Conservation (phyloP, 2,329 filamentous ascomycete genomes). For the Neonectria coccinea region DNA sequence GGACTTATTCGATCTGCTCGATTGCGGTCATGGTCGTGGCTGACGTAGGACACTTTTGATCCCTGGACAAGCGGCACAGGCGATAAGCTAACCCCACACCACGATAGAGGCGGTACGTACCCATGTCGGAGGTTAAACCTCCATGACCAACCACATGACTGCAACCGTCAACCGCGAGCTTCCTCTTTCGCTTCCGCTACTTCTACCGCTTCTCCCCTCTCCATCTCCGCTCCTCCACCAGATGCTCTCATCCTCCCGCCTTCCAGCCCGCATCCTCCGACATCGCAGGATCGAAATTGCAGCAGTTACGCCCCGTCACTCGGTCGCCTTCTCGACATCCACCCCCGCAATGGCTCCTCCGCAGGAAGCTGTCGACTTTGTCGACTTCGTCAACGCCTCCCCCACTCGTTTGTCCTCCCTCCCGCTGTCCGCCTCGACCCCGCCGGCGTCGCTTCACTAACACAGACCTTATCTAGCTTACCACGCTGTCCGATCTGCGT, state of each 20-base stretch:
- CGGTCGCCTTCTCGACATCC: conserved; percentile 45
- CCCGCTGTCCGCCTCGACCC: not conserved
- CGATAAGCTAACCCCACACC: conserved; percentile 10
- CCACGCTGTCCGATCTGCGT: conserved; percentile 87
- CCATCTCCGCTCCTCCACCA: conserved; percentile 23
- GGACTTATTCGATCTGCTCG: not conserved
- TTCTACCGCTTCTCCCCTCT: conserved; percentile 15
- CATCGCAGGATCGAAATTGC: conserved; percentile 28
- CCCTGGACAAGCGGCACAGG: not conserved
- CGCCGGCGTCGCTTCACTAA: conserved; percentile 33
- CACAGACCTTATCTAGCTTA: conserved; percentile 72
- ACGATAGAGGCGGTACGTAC: conserved; percentile 35
- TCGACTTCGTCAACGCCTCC: conserved; percentile 93
- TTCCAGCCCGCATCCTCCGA: conserved; percentile 31
- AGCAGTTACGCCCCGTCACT: conserved; percentile 13
- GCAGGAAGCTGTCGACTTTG: conserved; percentile 79
- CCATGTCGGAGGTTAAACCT: conserved; percentile 14
- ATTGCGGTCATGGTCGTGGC: not conserved
- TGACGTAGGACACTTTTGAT: not conserved
- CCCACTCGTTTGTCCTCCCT: conserved; percentile 78
- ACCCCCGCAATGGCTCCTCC: conserved; percentile 62
- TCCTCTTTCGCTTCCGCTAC: conserved; percentile 29
- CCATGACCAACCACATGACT: conserved; percentile 25
- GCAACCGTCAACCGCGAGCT: conserved; percentile 22
- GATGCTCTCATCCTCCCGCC: conserved; percentile 39